Conservation (phyloP, 73 alveolate species). For the Symbiodinium pilosum region DNA sequence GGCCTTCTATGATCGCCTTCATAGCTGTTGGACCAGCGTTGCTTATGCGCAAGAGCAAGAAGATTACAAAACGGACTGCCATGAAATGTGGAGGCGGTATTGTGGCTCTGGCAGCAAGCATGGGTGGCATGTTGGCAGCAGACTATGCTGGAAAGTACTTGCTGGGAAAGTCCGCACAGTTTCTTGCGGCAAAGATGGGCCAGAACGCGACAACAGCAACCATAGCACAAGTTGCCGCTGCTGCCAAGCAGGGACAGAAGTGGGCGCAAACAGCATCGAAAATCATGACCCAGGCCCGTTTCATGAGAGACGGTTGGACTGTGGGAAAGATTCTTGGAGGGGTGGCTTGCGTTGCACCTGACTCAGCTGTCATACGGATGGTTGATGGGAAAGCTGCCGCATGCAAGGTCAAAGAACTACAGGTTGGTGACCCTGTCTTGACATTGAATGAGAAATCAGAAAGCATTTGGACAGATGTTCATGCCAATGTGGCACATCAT, state of each 20-base stretch:
- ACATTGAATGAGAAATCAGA: not conserved
- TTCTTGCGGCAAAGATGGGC: constrained; percentile 12
- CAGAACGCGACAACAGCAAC: not conserved
- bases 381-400: not conserved
- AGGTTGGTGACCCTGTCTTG: not conserved
- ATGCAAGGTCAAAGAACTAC: not conserved
- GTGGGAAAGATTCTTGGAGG: not conserved
- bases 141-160: constrained; percentile 6
- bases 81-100: constrained; percentile 13
- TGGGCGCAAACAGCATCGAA: constrained; percentile 13
- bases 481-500: not conserved
- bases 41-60: too few relatives aligned
- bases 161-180: constrained; percentile 10
- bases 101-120: not conserved
- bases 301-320: constrained; percentile 1
- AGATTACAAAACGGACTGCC: not conserved
- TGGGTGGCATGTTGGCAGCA: constrained; percentile 12
- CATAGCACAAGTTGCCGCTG: constrained; percentile 12
- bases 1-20: too few relatives aligned
- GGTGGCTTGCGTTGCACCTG: not conserved
- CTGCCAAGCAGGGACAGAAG: not conserved
- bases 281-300: constrained; percentile 13
- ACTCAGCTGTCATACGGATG: not conserved
- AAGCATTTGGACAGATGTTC: not conserved
- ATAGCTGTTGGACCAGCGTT: too few relatives aligned